phyloP scores from a whole-genome alignment of 1,284 basidiomycete genomes.

The Rhodofomes roseus region DNA sequence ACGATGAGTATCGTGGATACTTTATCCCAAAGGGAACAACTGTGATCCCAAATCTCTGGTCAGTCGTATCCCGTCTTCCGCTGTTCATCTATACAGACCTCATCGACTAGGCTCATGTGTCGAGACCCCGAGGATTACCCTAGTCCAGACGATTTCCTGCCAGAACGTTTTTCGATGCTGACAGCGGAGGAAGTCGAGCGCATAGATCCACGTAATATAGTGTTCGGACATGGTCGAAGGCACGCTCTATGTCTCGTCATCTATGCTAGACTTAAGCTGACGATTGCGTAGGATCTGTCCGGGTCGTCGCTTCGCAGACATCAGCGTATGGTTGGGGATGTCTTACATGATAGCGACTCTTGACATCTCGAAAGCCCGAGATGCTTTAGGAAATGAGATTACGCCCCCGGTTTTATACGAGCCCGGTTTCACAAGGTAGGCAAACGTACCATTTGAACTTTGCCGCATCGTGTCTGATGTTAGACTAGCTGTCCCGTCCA shows the following conservation, averaged over 20 bases:
- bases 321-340: slow-evolving; percentile 1
- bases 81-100: not conserved
- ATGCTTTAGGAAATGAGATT: not conserved
- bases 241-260: not conserved
- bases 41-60: slow-evolving; percentile 4
- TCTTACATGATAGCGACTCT: slow-evolving; percentile 2
- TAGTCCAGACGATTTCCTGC: slow-evolving; percentile 19
- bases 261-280: too few relatives aligned
- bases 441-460: too few relatives aligned
- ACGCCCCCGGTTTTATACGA: not conserved
- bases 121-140: slow-evolving; percentile 16
- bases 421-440: not conserved
- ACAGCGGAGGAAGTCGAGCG: slow-evolving; percentile 12
- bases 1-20: not conserved
- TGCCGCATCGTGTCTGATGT: too few relatives aligned
- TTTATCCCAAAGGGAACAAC: slow-evolving; percentile 17
- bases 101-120: slow-evolving; percentile 9
- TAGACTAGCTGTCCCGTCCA: too few relatives aligned
- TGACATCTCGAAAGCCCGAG: not conserved
- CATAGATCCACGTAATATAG: slow-evolving; percentile 19
- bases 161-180: slow-evolving; percentile 17
- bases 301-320: slow-evolving; percentile 5
- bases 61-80: not conserved
- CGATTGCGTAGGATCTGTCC: slow-evolving; percentile 1
- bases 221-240: slow-evolving; percentile 18